Evolutionary conservation across 1,139 yeast genomes (phyloP), one percentile per base, ranked within the genome.

Genomic region (Zygosaccharomyces pseudobailii): DNA sequence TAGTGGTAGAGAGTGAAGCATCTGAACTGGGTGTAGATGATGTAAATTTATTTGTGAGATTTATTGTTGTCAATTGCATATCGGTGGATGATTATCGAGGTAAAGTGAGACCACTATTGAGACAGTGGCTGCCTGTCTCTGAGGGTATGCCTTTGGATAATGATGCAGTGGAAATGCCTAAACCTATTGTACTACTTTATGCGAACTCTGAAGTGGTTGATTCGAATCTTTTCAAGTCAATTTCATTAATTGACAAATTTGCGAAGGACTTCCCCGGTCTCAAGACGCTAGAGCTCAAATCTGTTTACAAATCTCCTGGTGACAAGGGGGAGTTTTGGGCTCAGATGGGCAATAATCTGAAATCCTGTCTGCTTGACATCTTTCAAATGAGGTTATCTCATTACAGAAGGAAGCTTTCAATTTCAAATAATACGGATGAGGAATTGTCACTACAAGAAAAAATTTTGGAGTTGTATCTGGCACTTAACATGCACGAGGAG

Each of bases 41-140:
- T 3, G 27, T 50, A 2, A 70, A 74, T n/a, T 82, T 84, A 0
- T 82, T 83, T 55, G 69, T 85, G 35, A 77, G 86, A 51, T 59
- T 89, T 13, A 83, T 90, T 72, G 76, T 90, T 51, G 75, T 92
- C 6, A 76, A 77, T 49, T 78, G 84, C 51, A 82, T 80, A 7
- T 79, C 77, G 37, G 66, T 82, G 34, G 97, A 90, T 17, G 78
- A 79, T 2, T 92, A 92, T 65, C 74, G 95, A 54, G 69, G 84
- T 0, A 86, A 84, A 56, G 89, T 84, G 0, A 75, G 98, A 41
- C 95, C 95, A 1, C 72, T 88, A 57, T 78, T 90, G 27, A 74
- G 76, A 46, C 95, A 86, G 59, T 92, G 98, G 98, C 71, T 87
- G 31, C 80, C 85, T 0, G 61, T 66, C 19, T 76, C 72, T 27